Percentiles rank a stretch among this genome's conserved stretches.
phyloP scores from a whole-genome alignment of 2,329 filamentous ascomycete species.

The Aureobasidium sp. region DNA sequence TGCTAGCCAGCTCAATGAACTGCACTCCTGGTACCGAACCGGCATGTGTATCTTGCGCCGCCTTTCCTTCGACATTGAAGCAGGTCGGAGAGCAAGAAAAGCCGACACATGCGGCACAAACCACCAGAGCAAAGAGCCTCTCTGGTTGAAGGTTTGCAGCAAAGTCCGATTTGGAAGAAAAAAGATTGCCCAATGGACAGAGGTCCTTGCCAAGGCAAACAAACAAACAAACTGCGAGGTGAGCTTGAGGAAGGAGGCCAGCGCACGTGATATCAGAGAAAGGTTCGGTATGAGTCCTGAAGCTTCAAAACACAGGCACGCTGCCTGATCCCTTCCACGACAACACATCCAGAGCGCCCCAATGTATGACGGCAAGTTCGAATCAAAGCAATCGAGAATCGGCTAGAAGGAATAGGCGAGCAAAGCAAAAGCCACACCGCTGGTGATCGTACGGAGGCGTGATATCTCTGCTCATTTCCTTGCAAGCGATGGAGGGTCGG shows the following conservation, averaged over 20 bases:
- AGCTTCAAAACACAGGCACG: background rate
- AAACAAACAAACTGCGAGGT: conserved; percentile 6
- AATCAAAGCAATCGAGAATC: conserved; percentile 32
- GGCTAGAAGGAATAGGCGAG: conserved; percentile 35
- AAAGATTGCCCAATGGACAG: background rate
- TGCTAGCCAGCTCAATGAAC: background rate
- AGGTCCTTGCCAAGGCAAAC: conserved; percentile 6
- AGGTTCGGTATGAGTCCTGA: background rate
- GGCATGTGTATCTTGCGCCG: background rate
- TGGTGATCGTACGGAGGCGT: conserved; percentile 19
- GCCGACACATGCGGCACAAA: background rate
- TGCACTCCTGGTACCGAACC: conserved; percentile 3
- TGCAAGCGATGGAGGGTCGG: conserved; percentile 6
- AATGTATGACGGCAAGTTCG: background rate
- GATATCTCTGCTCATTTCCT: background rate
- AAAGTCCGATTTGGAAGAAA: background rate
- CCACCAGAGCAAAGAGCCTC: background rate
- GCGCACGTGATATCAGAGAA: conserved; percentile 13
- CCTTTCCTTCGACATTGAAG: background rate
- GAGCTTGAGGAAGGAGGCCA: background rate
- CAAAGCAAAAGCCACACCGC: conserved; percentile 33
- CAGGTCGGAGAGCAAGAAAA: background rate
- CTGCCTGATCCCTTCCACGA: background rate
- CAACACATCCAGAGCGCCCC: background rate
- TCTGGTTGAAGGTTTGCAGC: background rate